A percentile compares a stretch with the other conserved stretches of the same genome.
These are phyloP conservation scores for Wallacemonas sp. DNA, from an alignment of 208 protist species.

Conservation along the genomic window DNA sequence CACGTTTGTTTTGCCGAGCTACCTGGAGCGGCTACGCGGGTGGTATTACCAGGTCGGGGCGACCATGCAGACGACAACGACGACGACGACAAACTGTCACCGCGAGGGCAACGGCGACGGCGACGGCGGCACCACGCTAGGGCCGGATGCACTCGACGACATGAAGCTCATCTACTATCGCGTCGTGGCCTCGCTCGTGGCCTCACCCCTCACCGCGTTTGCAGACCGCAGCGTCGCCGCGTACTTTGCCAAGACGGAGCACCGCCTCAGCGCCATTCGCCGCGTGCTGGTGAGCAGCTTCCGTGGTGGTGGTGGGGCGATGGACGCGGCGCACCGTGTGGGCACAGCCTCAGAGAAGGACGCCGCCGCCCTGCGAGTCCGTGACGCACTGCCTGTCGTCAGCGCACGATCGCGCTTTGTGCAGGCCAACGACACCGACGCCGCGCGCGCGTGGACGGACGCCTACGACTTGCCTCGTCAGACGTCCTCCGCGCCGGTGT, in stretches of 20 bases:
- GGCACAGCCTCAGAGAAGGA: too few relatives aligned
- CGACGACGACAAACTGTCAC: too few relatives aligned
- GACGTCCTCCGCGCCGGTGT: too few relatives aligned
- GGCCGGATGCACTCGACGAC: conserved; percentile 15
- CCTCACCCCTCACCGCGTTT: conserved; percentile 21
- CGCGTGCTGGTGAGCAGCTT: conserved; percentile 6
- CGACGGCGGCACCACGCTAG: not conserved
- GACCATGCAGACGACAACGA: not conserved
- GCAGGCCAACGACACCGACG: conserved; percentile 25
- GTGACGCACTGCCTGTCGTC: conserved; percentile 23
- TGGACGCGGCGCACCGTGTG: too few relatives aligned
- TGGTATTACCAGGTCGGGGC: conserved; percentile 10
- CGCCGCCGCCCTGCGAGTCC: not conserved
- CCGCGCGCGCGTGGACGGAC: conserved; percentile 30
- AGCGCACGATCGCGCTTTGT: conserved; percentile 37
- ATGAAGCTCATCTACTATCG: conserved; percentile 35
- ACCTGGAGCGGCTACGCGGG: conserved; percentile 2
- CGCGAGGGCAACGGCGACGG: too few relatives aligned
- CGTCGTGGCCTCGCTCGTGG: conserved; percentile 32
- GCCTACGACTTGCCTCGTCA: conserved; percentile 21
- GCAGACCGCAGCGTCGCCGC: not conserved
- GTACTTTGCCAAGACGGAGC: conserved; percentile 22
- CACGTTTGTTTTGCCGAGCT: conserved; percentile 4
- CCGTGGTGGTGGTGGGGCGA: not conserved
- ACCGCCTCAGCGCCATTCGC: conserved; percentile 29